Evolutionary conservation across 2,329 filamentous ascomycete species (phyloP), one percentile per base, ranked within the genome.

Genomic region (Polychaeton citri): DNA sequence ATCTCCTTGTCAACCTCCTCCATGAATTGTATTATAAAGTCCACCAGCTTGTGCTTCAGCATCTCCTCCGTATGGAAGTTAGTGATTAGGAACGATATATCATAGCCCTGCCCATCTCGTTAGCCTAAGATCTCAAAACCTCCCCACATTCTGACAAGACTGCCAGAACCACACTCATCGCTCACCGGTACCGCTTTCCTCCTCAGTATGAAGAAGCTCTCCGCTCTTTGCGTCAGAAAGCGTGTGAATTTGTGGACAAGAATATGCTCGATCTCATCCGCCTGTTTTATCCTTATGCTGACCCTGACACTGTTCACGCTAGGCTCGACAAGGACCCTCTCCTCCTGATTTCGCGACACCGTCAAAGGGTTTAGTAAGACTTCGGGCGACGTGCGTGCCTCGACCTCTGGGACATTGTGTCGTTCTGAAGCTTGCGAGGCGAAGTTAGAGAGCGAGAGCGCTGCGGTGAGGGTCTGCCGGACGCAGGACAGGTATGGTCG

Each of bases 1-100:
- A 98, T 98, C 63, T 98, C 90, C 71, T 98, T 98, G 62, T 98
- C 92, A 4, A 98, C 92, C 60, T 98, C 90, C 62, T 98, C 88
- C 88, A 98, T 96, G 55, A 98, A 98, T 55, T 96, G 80, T 47
- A 98, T 95, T 49, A 98, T 93, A 55, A 98, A 98, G 60, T 98
- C 90, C 21, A 98, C 92, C 49, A 98, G 71, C 69, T 98, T 96
- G 60, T 98, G 88, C 70, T 96, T 96, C 58, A 96, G 62, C 86
- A 98, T 94, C 59, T 92, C 83, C 62, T 96, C 90, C 4, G 90
- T 96, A 54, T 98, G 90, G 69, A 90, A 92, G 65, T 98, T 98
- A 32, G 90, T 98, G 56, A 98, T 93, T 55, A 98, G 62, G 69
- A 98, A 98, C 6, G 87, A 95, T 50, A 98, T 98, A 52, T 98